These are phyloP conservation scores for Coemansia sp. DNA, from an alignment of 192 early-diverging fungal genomes.

Conservation along the genomic window DNA sequence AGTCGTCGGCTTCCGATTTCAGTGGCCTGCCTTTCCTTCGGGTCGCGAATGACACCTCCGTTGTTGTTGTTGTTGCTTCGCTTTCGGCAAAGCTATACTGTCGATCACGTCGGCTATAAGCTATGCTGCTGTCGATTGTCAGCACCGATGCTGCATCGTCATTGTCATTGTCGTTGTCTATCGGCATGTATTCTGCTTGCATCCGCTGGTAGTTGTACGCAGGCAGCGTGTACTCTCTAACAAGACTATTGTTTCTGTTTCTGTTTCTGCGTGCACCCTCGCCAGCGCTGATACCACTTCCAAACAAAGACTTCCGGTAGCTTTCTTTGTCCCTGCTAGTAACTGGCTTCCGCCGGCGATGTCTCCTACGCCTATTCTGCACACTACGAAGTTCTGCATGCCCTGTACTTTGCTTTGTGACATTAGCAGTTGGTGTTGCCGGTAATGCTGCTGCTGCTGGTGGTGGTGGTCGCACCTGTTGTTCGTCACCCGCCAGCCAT, in stretches of 20 bases:
- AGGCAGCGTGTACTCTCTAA: slow-evolving; percentile 34
- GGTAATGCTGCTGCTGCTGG: too few species aligned
- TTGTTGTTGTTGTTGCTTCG: not conserved
- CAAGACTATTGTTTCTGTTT: slow-evolving; percentile 28
- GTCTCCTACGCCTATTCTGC: slow-evolving; percentile 5
- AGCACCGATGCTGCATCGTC: slow-evolving; percentile 30
- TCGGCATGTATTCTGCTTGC: not conserved
- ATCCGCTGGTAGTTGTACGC: not conserved
- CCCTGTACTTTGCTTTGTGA: not conserved
- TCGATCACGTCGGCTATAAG: not conserved
- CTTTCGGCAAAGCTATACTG: slow-evolving; percentile 6
- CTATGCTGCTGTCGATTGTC: slow-evolving; percentile 35
- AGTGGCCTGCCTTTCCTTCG: not conserved
- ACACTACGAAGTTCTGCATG: not conserved
- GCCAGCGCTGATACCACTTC: not conserved
- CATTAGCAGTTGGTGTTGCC: not conserved
- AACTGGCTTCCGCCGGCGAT: not conserved
- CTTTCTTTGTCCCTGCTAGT: not conserved
- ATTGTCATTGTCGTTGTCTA: not conserved
- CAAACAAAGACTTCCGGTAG: slow-evolving; percentile 15
- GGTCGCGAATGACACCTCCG: not conserved
- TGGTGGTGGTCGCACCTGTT: not conserved
- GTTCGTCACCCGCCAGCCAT: slow-evolving; percentile 26
- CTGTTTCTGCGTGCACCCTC: slow-evolving; percentile 6
- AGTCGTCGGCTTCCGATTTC: slow-evolving; percentile 13